These are phyloP conservation scores for Fusarium drepaniforme DNA, from an alignment of 2,329 filamentous ascomycete species.

Conservation along the genomic window DNA sequence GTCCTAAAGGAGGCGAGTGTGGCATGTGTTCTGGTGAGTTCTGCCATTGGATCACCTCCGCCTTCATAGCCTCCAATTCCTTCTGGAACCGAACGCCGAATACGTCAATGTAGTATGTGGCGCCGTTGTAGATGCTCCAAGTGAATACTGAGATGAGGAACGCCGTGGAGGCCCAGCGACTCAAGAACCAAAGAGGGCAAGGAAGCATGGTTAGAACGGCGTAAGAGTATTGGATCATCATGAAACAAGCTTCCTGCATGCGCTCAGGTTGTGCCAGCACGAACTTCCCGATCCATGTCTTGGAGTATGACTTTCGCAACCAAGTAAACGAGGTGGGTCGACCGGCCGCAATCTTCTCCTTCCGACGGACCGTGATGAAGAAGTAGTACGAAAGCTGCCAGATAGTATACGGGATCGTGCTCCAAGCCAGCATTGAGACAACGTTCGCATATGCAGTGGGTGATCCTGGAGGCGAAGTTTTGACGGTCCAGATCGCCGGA, in stretches of 20 bases:
- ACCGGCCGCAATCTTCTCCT: constrained; percentile 94
- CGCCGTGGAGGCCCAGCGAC: constrained; percentile 78
- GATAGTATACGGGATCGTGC: constrained; percentile 88
- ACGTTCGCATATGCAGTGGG: constrained; percentile 84
- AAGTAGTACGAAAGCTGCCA: constrained; percentile 97
- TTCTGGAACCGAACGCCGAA: constrained; percentile 98
- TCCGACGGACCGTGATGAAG: constrained; percentile 93
- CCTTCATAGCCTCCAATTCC: constrained; percentile 89
- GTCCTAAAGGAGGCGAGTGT: constrained; percentile 50
- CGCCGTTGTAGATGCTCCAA: constrained; percentile 97
- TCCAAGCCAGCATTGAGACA: constrained; percentile 91
- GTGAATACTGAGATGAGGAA: constrained; percentile 89
- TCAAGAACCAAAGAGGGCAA: constrained; percentile 95
- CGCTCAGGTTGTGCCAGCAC: constrained; percentile 81
- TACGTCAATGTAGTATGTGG: constrained; percentile 98
- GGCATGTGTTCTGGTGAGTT: constrained; percentile 63
- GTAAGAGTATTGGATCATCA: constrained; percentile 95
- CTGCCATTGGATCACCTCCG: constrained; percentile 92
- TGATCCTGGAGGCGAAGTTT: constrained; percentile 74
- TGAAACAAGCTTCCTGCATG: constrained; percentile 91
- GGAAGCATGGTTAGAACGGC: constrained; percentile 94
- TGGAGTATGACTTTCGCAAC: constrained; percentile 91
- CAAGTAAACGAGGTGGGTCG: constrained; percentile 97
- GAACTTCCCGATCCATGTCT: constrained; percentile 87
- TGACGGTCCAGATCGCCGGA: constrained; percentile 88